phyloP scores from a whole-genome alignment of 305 asterid species.

The Fraxinus sp. region DNA sequence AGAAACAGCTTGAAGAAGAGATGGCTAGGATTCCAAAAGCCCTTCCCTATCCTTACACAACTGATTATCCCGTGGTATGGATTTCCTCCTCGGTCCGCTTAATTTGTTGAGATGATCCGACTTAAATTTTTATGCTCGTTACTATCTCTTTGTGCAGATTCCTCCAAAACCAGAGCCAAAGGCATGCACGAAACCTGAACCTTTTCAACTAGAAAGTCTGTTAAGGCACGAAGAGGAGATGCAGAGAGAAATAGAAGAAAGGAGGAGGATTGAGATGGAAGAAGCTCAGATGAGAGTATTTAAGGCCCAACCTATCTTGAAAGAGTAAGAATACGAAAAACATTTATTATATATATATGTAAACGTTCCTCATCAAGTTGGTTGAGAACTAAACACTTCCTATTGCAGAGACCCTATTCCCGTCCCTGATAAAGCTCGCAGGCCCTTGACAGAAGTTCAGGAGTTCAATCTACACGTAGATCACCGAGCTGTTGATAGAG shows the following conservation, averaged over 20 bases:
- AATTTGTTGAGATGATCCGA: neutral
- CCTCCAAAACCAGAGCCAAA: conserved; percentile 92
- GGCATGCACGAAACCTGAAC: conserved; percentile 81
- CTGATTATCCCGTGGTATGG: conserved; percentile 88
- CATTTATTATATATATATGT: neutral
- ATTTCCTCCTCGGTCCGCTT: neutral
- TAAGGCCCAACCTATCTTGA: conserved; percentile 78
- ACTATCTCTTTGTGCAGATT: conserved; percentile 39
- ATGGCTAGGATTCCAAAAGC: conserved; percentile 75
- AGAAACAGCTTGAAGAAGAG: conserved; percentile 78
- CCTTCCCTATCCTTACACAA: conserved; percentile 88
- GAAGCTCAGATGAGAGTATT: conserved; percentile 76
- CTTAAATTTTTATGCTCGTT: neutral
- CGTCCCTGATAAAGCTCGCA: conserved; percentile 65
- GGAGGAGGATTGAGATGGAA: conserved; percentile 59
- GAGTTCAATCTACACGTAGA: conserved; percentile 72
- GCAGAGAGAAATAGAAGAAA: conserved; percentile 80
- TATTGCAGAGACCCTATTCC: conserved; percentile 85
- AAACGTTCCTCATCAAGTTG: neutral
- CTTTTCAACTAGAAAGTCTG: conserved; percentile 78
- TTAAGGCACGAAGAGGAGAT: conserved; percentile 82
- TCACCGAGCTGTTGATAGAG: conserved; percentile 78
- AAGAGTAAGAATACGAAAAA: conserved; percentile 47
- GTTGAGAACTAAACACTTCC: neutral
- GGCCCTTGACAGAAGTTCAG: conserved; percentile 79